A percentile compares a stretch with the other conserved stretches of the same genome.
phyloP scores from a whole-genome alignment of 2,329 filamentous ascomycete genomes.

The Thielaviopsis punctulata region DNA sequence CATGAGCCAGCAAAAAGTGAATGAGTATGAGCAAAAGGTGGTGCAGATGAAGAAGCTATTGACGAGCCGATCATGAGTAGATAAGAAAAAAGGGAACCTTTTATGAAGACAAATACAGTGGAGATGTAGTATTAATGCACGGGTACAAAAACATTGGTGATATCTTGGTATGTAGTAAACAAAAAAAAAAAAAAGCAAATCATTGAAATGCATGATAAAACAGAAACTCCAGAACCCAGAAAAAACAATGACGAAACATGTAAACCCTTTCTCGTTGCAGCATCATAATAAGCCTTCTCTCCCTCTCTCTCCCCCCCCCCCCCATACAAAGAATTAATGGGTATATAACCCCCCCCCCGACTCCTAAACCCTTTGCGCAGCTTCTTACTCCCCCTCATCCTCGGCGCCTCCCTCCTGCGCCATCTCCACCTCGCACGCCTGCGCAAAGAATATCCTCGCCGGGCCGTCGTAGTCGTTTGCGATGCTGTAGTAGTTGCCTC shows the following conservation, averaged over 20 bases:
- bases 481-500: constrained; percentile 91
- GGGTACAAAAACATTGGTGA: no score
- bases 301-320: no score
- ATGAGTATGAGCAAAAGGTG: constrained; percentile 56
- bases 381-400: constrained; percentile 16
- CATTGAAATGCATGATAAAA: neutral
- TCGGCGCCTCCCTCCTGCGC: constrained; percentile 29
- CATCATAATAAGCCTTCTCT: no score
- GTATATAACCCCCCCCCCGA: neutral
- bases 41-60: constrained; percentile 46
- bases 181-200: neutral
- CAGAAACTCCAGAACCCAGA: neutral
- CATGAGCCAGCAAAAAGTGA: constrained; percentile 57
- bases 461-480: constrained; percentile 56
- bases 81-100: neutral
- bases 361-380: neutral
- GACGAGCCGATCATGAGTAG: constrained; percentile 1
- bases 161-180: neutral
- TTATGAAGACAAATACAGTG: neutral
- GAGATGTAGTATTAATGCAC: neutral
- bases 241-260: neutral
- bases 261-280: no score
- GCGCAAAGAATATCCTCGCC: constrained; percentile 79
- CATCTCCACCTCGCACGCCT: constrained; percentile 49
- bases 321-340: no score